Base-by-base conservation (phyloP, 2,329 filamentous ascomycete species). In the Ophiostoma sp. region DNA sequence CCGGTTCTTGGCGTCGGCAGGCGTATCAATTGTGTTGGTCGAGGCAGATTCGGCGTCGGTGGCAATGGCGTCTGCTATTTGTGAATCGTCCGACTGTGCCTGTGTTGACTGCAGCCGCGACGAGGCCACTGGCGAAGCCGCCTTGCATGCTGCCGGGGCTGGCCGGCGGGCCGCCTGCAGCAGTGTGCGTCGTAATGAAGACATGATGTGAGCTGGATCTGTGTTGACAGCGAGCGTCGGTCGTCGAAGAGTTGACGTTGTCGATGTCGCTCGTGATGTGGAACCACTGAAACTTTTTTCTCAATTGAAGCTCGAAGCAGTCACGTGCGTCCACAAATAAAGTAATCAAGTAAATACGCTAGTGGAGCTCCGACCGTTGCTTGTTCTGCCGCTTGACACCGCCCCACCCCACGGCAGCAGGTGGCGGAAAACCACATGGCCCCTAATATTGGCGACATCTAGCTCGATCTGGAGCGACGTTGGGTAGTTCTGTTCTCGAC, bases 361-460 rank as follows among this genome's bases (percentile, higher is more conserved):
- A 63, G 42, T 18, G 2, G 38, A 63, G 38, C 38, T 63, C 38
- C 27, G 27, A 63, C 5, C 4, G 36, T 12, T 41, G 60, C 60
- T 63, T 63, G 38, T 71, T 69, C 64, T 71, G 70, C 70, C 70
- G n/a, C 11, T 5, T 6, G 5, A 60, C 70, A 71, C 70, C 70
- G 70, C 12, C 45, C 67, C 41, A 68, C 40, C 58, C 58, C 58
- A 62, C 36, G 40, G 55, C 55, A 18, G 55, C 64, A 65, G 52
- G 66, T 68, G 69, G 68, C 63, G 67, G 66, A 70, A 69, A 69
- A 67, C 58, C 27, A 49, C 45, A 49, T 64, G 60, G 60, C 60
- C 60, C 58, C 60, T 63, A 63, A 65, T 44, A 64, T 55, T 49
- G 55, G 64, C 6, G n/a, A 66, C 55, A 49, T 40, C 60, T 27